These are phyloP conservation scores for Saraca asoca DNA, from an alignment of 331 rosid genomes.

Conservation along the genomic window DNA sequence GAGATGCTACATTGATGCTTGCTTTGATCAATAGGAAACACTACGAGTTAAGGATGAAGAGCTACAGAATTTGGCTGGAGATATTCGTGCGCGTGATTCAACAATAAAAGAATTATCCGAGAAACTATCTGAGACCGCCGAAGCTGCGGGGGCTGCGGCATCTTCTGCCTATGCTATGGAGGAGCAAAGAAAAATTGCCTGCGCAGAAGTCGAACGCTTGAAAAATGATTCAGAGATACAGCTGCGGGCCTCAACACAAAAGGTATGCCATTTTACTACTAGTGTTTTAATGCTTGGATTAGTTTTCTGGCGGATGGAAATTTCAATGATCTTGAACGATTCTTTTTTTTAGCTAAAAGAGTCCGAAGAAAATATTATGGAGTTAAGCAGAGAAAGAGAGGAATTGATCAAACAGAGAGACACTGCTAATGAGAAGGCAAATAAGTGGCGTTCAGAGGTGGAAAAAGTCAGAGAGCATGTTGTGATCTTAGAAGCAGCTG, in stretches of 20 bases:
- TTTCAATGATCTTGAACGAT: constrained; percentile 2
- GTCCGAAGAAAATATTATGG: constrained; percentile 56
- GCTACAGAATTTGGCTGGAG: constrained; percentile 86
- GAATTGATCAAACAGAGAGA: constrained; percentile 75
- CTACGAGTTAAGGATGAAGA: constrained; percentile 94
- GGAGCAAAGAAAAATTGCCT: constrained; percentile 81
- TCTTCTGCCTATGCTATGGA: constrained; percentile 91
- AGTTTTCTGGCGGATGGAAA: constrained; percentile 6
- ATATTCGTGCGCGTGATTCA: constrained; percentile 89
- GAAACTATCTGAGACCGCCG: constrained; percentile 93
- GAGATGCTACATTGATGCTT: constrained; percentile 4
- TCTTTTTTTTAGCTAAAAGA: constrained; percentile 61
- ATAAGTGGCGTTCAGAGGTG: constrained; percentile 95
- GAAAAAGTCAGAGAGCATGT: constrained; percentile 93
- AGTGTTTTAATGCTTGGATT: neutral
- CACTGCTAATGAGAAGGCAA: constrained; percentile 78
- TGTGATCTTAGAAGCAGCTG: constrained; percentile 85
- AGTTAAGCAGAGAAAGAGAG: constrained; percentile 73
- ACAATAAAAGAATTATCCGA: constrained; percentile 93
- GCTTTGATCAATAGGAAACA: constrained; percentile 67
- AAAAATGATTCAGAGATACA: constrained; percentile 61
- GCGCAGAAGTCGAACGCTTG: constrained; percentile 75
- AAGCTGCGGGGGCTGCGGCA: constrained; percentile 99
- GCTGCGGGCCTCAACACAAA: constrained; percentile 55
- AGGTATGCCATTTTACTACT: constrained; percentile 59